Evolutionary conservation across 2,329 filamentous ascomycete genomes (phyloP).

Genomic region (Alternaria arbusti): DNA sequence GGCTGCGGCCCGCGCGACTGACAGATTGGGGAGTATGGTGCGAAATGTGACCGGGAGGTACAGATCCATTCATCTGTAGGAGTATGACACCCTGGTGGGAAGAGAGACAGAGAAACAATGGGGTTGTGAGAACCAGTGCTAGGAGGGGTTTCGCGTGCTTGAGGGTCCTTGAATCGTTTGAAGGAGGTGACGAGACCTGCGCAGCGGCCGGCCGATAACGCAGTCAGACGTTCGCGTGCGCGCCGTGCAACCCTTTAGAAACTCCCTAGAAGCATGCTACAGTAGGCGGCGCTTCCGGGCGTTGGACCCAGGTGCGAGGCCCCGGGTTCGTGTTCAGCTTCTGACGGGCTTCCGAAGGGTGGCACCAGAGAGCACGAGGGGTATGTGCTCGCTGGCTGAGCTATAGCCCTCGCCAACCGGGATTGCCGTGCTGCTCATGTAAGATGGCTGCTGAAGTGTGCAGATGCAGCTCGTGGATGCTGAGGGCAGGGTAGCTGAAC

Average conservation of each 20-base stretch:
- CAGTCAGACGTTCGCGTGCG: background rate
- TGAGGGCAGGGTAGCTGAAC: slow-evolving; percentile 1
- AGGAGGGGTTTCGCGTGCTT: background rate
- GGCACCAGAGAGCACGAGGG: slow-evolving; percentile 6
- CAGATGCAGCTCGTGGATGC: slow-evolving; percentile 7
- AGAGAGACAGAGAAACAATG: background rate
- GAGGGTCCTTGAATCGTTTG: background rate
- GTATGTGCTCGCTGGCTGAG: slow-evolving; percentile 7
- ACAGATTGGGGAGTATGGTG: slow-evolving; percentile 17
- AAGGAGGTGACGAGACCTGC: background rate
- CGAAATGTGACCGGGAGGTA: background rate
- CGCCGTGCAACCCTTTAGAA: slow-evolving; percentile 12
- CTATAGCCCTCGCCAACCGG: slow-evolving; percentile 3
- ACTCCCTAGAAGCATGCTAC: slow-evolving; percentile 10
- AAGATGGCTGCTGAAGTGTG: background rate
- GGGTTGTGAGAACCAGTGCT: background rate
- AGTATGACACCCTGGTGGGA: background rate
- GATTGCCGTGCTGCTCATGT: slow-evolving; percentile 9
- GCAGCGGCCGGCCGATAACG: background rate
- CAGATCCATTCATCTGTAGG: background rate
- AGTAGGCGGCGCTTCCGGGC: slow-evolving; percentile 8
- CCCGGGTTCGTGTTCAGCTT: slow-evolving; percentile 21
- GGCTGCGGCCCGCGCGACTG: slow-evolving; percentile 13
- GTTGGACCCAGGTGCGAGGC: slow-evolving; percentile 23
- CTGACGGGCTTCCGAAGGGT: slow-evolving; percentile 6